phyloP scores from a whole-genome alignment of 345 rosid genomes.

The Syzygium aromaticum region DNA sequence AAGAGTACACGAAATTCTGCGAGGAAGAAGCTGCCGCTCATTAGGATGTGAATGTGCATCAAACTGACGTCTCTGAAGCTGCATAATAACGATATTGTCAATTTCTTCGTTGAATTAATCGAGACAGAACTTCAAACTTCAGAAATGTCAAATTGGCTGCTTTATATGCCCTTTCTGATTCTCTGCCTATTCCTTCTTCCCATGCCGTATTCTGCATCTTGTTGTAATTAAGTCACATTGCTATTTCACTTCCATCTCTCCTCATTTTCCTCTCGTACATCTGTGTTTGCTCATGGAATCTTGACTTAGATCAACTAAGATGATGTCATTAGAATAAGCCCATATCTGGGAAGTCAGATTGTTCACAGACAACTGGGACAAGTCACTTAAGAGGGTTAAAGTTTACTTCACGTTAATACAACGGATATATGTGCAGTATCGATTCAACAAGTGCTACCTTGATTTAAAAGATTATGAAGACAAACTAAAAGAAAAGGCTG shows the following conservation, averaged over 20 bases:
- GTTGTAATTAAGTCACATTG: slow-evolving; percentile 5
- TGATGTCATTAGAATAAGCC: neutral
- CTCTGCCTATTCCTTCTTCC: neutral
- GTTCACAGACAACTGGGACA: neutral
- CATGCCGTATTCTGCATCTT: slow-evolving; percentile 6
- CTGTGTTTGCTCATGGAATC: neutral
- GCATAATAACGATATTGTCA: neutral
- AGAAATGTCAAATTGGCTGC: neutral
- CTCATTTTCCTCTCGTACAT: neutral
- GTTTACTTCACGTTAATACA: neutral
- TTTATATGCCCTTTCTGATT: neutral
- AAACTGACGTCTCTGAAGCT: slow-evolving; percentile 1
- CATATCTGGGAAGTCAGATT: neutral
- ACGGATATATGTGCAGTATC: neutral
- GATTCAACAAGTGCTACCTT: neutral
- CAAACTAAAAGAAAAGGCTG: neutral
- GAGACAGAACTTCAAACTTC: neutral
- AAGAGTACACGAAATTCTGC: slow-evolving; percentile 79
- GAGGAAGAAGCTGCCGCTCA: slow-evolving; percentile 95
- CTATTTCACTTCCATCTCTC: neutral
- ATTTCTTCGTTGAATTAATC: neutral
- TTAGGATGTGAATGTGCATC: slow-evolving; percentile 18
- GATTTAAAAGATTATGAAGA: neutral
- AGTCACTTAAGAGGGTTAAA: neutral
- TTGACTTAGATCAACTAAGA: neutral